Conservation (phyloP, 306 rosid species). For the Gynostemma pentaphyllum region DNA sequence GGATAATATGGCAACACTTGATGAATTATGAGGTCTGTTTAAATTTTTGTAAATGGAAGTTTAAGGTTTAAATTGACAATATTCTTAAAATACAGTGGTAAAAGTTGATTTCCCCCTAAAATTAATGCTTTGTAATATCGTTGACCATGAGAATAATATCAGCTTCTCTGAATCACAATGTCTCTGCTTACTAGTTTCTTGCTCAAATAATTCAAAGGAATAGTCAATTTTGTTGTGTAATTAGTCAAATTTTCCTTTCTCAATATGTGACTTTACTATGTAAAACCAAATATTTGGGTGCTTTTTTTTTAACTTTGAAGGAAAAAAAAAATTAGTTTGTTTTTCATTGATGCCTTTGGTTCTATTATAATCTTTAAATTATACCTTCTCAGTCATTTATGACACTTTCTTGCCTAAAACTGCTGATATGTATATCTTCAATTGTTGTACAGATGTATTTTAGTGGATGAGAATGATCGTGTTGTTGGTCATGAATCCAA, state of each 20-base stretch:
- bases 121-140: background rate
- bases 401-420: background rate
- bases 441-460: constrained; percentile 66
- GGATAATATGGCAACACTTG: too few species aligned
- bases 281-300: background rate
- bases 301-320: background rate
- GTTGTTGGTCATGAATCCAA: constrained; percentile 93
- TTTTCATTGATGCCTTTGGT: background rate
- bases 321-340: background rate
- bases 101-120: too few species aligned
- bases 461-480: constrained; percentile 88
- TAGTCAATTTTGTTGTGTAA: background rate
- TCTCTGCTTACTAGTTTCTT: background rate
- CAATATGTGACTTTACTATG: background rate
- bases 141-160: background rate
- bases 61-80: too few species aligned
- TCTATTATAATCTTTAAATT: background rate
- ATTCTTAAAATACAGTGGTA: too few species aligned
- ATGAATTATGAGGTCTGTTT: too few species aligned
- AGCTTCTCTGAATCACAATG: background rate
- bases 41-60: too few species aligned
- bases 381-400: background rate
- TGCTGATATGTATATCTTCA: constrained; percentile 7
- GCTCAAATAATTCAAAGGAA: background rate
- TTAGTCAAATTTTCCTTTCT: background rate